Percentiles rank a stretch among this genome's conserved stretches.
Conservation (phyloP, 768 basidiomycete genomes). For the Agaricus blazei region DNA sequence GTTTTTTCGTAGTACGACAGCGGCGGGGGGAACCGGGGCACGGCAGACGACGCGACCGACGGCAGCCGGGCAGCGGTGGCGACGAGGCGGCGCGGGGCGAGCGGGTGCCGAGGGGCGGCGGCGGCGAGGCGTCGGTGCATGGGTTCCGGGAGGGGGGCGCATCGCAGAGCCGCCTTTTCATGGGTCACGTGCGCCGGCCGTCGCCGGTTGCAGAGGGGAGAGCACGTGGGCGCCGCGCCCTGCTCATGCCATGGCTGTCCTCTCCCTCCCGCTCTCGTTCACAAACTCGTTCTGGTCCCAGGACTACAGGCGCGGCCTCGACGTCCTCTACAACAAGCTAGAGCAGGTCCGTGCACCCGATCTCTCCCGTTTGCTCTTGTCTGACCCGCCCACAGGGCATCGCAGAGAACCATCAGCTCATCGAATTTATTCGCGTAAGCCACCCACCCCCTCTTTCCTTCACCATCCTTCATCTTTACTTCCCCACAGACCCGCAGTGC, state of each 20-base stretch:
- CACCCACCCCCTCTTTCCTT: not conserved
- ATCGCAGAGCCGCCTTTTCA: not conserved
- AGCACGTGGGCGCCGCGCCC: constrained; percentile 6
- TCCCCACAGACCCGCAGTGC: constrained; percentile 60
- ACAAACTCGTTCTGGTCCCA: constrained; percentile 94
- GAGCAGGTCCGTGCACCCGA: constrained; percentile 53
- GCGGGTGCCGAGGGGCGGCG: not conserved
- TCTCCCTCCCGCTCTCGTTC: constrained; percentile 86
- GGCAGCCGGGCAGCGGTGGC: constrained; percentile 41
- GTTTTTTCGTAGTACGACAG: constrained; percentile 31
- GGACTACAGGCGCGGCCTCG: constrained; percentile 80
- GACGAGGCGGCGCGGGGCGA: constrained; percentile 48
- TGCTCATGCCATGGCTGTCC: constrained; percentile 61
- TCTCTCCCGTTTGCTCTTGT: constrained; percentile 10
- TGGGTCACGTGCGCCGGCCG: not conserved
- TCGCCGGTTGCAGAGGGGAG: not conserved
- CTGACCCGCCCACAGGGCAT: constrained; percentile 49
- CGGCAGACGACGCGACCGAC: constrained; percentile 51
- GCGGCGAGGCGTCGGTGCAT: too few species aligned
- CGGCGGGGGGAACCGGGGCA: constrained; percentile 59
- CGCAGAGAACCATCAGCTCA: constrained; percentile 78
- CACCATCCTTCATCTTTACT: not conserved
- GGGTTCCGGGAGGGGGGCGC: too few species aligned
- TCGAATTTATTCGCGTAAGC: constrained; percentile 76
- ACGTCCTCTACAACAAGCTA: constrained; percentile 70